Evolutionary conservation across 2,329 filamentous ascomycete genomes (phyloP), one percentile per base, ranked within the genome.

Genomic region (Fusarium oxysporum): DNA sequence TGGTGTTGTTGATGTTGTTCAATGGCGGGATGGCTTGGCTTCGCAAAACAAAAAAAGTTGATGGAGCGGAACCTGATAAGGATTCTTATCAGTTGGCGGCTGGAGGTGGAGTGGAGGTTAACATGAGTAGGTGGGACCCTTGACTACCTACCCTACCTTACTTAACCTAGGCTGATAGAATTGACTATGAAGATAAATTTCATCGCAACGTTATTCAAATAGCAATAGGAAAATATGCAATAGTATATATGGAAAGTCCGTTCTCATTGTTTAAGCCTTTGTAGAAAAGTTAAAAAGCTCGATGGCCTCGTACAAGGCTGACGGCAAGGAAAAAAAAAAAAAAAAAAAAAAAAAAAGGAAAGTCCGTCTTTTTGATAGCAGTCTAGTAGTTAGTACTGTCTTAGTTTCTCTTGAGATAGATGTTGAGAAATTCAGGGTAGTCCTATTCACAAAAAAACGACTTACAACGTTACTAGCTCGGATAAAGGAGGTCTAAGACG

Each of bases 31-130:
- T 67, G 48, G 28, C 55, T 54, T 66, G 38, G 25, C 50, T 61
- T 40, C 45, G 41, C 48, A 54, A 53, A 66, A 62, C 67, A 76
- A 76, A 76, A 76, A 76, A 73, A 65, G 74, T 73, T 63, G 68
- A 61, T 56, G 59, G 54, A 56, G 33, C 64, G 40, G 57, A 68
- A 65, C 62, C 62, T 56, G 71, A 76, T 76, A 76, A 76, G 74
- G 41, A 69, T 50, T 40, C 69, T 76, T 73, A 76, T 76, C 74
- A 41, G 44, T 58, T 38, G 44, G 23, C 51, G 23, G 23, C 38
- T n/a, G n/a, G n/a, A 43, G 37, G n/a, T 51, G 17, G 57, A 33
- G 37, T 40, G 44, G 44, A 58, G 35, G 60, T 63, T 59, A 25
- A 54, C 51, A 47, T 64, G 38, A 30, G 11, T 44, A 59, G 53